Evolutionary conservation across 768 basidiomycete genomes (phyloP), one percentile per base, ranked within the genome.

Genomic region (Cyclocybe aegerita): DNA sequence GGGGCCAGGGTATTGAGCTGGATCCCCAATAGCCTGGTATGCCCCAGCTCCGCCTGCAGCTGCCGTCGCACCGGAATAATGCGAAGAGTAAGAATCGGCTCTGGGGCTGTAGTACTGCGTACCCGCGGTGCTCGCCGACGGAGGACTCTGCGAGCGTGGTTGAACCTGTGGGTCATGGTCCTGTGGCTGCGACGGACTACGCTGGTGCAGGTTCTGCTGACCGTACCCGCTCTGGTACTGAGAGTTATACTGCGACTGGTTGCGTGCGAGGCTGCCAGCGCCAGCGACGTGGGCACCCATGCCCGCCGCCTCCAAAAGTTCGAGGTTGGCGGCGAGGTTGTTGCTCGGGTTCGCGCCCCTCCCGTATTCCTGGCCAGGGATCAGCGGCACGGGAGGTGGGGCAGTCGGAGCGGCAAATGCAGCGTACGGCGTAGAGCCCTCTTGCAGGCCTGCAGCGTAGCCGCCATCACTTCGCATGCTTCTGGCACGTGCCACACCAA

Each of bases 401-500:
- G 37, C 39, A 33, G 39, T 36, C 5, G 67, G 67, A 8, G 58
- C 68, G 1, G 69, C 71, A 39, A 76, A 73, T 3, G 71, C 72
- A 9, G 72, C 61, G 45, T 76, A 76, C 3, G 74, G 74, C 11
- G 66, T 53, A 0, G 62, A 48, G 0, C 73, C 73, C 4, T 76
- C 73, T 31, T 69, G 64, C 32, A 75, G 48, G 0, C 61, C 71
- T 9, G 60, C 58, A 2, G 65, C 68, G 17, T 68, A 73, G n/a
- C 54, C 57, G 8, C 44, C 55, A 3, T 63, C 64, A 4, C 65
- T 61, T 3, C 65, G 57, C 54, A 61, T 66, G 48, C 73, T 74
- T 40, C 74, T 57, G 9, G 73, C 73, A 6, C 75, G 57, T 2
- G 69, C 72, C 0, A 76, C 71, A 16, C 75, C 74, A 30, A 76